phyloP scores from a whole-genome alignment of 495 filamentous ascomycete species.

The Penicillium roqueforti region DNA sequence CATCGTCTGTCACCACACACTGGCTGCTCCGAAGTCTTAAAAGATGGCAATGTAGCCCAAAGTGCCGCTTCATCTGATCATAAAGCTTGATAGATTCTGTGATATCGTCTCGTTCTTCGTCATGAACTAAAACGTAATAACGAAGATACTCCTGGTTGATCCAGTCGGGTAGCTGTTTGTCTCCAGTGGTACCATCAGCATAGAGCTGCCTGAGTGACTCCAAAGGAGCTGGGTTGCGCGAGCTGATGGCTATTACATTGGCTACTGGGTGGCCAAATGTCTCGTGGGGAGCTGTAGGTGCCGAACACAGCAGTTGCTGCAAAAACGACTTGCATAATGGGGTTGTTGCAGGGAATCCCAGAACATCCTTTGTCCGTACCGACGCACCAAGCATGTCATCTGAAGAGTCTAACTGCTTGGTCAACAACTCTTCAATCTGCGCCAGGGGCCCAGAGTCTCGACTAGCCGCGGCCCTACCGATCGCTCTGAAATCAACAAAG shows the following conservation, averaged over 20 bases:
- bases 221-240: constrained; percentile 72
- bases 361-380: constrained; percentile 32
- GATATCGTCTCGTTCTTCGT: constrained; percentile 92
- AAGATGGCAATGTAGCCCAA: constrained; percentile 92
- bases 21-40: constrained; percentile 77
- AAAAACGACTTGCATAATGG: constrained; percentile 80
- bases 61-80: constrained; percentile 96
- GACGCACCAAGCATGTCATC: constrained; percentile 33
- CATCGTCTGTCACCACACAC: constrained; percentile 88
- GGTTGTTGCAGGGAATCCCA: constrained; percentile 38
- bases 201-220: constrained; percentile 82
- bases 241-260: constrained; percentile 93
- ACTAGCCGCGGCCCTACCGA: constrained; percentile 17
- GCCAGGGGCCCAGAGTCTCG: constrained; percentile 32
- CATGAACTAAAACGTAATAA: constrained; percentile 96
- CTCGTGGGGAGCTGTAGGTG: constrained; percentile 75
- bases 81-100: constrained; percentile 81
- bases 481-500: constrained; percentile 57
- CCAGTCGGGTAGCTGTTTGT: constrained; percentile 68
- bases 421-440: constrained; percentile 59
- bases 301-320: constrained; percentile 72
- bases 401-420: constrained; percentile 38
- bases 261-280: constrained; percentile 93
- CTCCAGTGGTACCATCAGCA: constrained; percentile 64
- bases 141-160: constrained; percentile 83